A percentile compares a stretch with the other conserved stretches of the same genome.
Evolutionary conservation across 805 yeast genomes (phyloP).

Genomic region (Lipomyces orientalis): DNA sequence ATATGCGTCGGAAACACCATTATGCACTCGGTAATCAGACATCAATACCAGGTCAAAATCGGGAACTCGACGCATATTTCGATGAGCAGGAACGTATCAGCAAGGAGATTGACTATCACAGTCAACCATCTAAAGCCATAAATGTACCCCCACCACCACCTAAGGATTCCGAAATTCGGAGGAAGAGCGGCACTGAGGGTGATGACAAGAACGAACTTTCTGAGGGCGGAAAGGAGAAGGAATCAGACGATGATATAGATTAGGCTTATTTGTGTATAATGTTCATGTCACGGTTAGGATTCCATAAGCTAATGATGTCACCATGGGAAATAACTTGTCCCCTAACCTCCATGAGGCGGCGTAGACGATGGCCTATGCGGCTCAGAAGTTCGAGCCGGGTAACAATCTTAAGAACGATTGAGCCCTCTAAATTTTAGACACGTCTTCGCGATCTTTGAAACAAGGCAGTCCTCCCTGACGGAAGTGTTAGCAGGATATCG

Average conservation of each 20-base stretch:
- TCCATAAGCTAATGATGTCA: too few relatives aligned
- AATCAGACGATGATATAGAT: slow-evolving; percentile 4
- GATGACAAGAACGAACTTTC: slow-evolving; percentile 5
- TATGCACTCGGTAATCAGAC: not conserved
- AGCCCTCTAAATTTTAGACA: too few relatives aligned
- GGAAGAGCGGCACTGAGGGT: slow-evolving; percentile 20
- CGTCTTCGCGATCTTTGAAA: not conserved
- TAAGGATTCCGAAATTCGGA: slow-evolving; percentile 32
- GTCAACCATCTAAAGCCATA: not conserved
- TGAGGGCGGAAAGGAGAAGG: slow-evolving; percentile 4
- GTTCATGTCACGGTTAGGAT: too few relatives aligned
- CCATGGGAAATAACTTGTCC: too few relatives aligned
- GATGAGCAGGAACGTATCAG: slow-evolving; percentile 34
- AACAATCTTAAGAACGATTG: too few relatives aligned
- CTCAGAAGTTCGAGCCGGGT: too few relatives aligned
- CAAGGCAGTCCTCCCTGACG: too few relatives aligned
- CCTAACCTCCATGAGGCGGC: not conserved
- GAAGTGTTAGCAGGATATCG: not conserved
- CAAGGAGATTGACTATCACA: slow-evolving; percentile 22
- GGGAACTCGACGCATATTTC: slow-evolving; percentile 30
- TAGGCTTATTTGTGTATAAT: slow-evolving; percentile 2
- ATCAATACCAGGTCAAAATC: slow-evolving; percentile 4
- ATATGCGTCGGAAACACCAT: slow-evolving; percentile 33
- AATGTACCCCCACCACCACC: slow-evolving; percentile 32
- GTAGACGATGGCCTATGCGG: too few relatives aligned